Evolutionary conservation across 1,284 basidiomycete species (phyloP).

Genomic region (Volvariella volvacea): DNA sequence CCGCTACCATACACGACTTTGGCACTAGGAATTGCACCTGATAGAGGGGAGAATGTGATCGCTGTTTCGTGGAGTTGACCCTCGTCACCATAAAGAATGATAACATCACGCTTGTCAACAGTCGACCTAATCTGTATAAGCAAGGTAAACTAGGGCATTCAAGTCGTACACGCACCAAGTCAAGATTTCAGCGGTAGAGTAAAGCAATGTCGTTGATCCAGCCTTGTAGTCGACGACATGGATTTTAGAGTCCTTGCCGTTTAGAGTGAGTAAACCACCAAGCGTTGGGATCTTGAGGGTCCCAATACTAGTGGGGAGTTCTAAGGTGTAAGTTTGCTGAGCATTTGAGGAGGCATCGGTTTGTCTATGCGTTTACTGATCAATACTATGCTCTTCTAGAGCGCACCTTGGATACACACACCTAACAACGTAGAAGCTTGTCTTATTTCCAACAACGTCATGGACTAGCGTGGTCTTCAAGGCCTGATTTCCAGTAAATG

Average conservation of each 20-base stretch:
- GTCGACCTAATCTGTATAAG: constrained; percentile 27
- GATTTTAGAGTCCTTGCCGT: constrained; percentile 45
- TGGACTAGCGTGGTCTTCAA: constrained; percentile 40
- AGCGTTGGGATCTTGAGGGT: constrained; percentile 31
- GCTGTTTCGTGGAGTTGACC: constrained; percentile 44
- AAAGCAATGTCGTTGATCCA: constrained; percentile 37
- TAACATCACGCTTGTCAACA: constrained; percentile 39
- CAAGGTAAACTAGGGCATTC: neutral
- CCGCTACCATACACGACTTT: constrained; percentile 33
- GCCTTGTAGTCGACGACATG: constrained; percentile 42
- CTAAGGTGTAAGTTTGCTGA: constrained; percentile 30
- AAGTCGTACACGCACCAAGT: constrained; percentile 28
- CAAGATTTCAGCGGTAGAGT: constrained; percentile 43
- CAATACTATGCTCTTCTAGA: neutral
- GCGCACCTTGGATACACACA: constrained; percentile 10
- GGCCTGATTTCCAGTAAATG: constrained; percentile 37
- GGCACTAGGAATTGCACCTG: constrained; percentile 17
- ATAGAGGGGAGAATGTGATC: constrained; percentile 23
- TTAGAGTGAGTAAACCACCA: constrained; percentile 32
- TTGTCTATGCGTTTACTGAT: constrained; percentile 20
- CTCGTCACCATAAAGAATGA: constrained; percentile 41
- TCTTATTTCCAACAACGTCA: constrained; percentile 37
- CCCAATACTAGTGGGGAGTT: constrained; percentile 37
- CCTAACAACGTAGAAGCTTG: constrained; percentile 42
- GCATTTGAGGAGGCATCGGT: constrained; percentile 29